Conservation (phyloP, 1,139 yeast genomes). For the Blastobotrys apis region DNA sequence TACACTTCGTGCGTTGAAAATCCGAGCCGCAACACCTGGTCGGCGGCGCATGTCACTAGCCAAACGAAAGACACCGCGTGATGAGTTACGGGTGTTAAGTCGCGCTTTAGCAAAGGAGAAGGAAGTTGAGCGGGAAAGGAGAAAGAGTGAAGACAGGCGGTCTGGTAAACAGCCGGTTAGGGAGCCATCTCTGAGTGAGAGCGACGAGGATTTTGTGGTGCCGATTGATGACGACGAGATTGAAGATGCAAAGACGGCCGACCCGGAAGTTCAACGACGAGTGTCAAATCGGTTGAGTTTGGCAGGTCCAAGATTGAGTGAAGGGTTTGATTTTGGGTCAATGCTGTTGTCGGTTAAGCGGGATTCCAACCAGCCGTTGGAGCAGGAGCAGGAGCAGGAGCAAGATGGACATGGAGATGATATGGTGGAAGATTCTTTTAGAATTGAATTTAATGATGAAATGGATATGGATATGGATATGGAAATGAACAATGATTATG, state of each 20-base stretch:
- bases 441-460: conserved; percentile 12
- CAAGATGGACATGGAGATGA: conserved; percentile 8
- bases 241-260: conserved; percentile 8
- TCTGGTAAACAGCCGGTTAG: not conserved
- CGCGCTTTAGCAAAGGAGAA: conserved; percentile 17
- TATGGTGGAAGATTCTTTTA: conserved; percentile 12
- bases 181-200: not conserved
- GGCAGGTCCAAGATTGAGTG: conserved; percentile 14
- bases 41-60: conserved; percentile 8
- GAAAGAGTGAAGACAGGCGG: too few species aligned
- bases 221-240: conserved; percentile 11
- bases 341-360: not conserved
- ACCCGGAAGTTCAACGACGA: conserved; percentile 13
- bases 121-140: too few species aligned
- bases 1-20: conserved; percentile 4
- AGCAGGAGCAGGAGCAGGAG: not conserved
- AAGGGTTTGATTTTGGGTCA: conserved; percentile 10
- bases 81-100: conserved; percentile 17
- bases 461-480: conserved; percentile 7
- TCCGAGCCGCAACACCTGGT: conserved; percentile 7
- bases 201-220: conserved; percentile 9
- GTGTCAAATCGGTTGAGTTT: conserved; percentile 13
- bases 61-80: conserved; percentile 15
- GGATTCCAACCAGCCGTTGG: not conserved
- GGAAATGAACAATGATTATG: not conserved